Base-by-base conservation (phyloP, 192 early-diverging fungal species). In the Entophlyctis luteolus region DNA sequence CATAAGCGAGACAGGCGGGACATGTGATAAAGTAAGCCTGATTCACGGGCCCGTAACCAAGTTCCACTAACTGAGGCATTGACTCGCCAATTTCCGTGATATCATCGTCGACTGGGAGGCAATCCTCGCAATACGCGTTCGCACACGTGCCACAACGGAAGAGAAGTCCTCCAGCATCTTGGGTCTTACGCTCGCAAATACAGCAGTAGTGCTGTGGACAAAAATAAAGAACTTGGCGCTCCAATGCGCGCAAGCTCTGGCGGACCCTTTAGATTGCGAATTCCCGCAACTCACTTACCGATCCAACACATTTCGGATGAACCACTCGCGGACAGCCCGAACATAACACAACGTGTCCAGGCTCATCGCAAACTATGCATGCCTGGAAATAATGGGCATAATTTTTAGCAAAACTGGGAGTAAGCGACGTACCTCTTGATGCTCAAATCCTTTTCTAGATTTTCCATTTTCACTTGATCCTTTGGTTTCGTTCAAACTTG, bases 1-100 rank as follows among this genome's bases (percentile, higher is more conserved):
- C 56, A 35, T 28, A 35, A 18, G 28, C 18, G 4, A 59, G 10
- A 57, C 75, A 77, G 3, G 59, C 32, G 2, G 62, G 45, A 62
- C 77, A 79, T 3, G 59, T 66, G 22, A 79, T 76, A 36, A 55
- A 79, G 36, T 68, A 76, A 2, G 77, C 77, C 59, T 74, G 71
- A 16, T 32, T 60, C 5, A 76, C 53, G 16, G 72, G 20, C 1
- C 63, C 62, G 42, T 60, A 79, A 22, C 70, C 74, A 18, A 75
- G 70, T 16, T 46, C 46, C 20, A 59, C 48, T 34, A 74, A 58
- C 47, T 67, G 68, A 8, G 72, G 72, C 18, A 74, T 39, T 16
- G 48, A 25, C 33, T 72, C 68, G 8, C 76, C 76, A 37, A 77
- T 62, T 5, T 73, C 65, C 1, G 23, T 23, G 12, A 77, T 72